These are phyloP conservation scores for Cladosporium sp. DNA, from an alignment of 2,329 filamentous ascomycete species.

Conservation along the genomic window DNA sequence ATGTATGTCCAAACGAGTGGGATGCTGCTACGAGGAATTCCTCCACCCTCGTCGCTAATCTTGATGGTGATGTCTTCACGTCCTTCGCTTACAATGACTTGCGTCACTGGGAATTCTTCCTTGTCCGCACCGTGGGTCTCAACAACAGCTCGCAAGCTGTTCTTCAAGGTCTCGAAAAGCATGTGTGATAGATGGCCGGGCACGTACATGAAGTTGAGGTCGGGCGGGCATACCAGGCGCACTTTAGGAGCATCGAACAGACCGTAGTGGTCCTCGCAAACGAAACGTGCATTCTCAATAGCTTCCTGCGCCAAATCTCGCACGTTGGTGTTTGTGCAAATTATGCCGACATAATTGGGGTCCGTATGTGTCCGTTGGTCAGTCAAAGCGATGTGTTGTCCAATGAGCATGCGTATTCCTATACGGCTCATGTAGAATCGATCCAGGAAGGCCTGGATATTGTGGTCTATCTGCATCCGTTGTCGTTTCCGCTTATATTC, in stretches of 20 bases:
- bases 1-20: slow-evolving; percentile 99
- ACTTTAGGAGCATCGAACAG: slow-evolving; percentile 95
- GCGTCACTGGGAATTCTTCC: slow-evolving; percentile 92
- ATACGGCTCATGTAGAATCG: slow-evolving; percentile 99
- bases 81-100: slow-evolving; percentile 95
- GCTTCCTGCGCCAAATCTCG: slow-evolving; percentile 91
- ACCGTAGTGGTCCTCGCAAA: slow-evolving; percentile 97
- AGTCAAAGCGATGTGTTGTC: slow-evolving; percentile 94
- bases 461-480: slow-evolving; percentile 96
- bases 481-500: slow-evolving; percentile 97
- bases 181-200: slow-evolving; percentile 98
- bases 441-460: slow-evolving; percentile 95
- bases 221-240: slow-evolving; percentile 89
- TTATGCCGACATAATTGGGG: slow-evolving; percentile 94
- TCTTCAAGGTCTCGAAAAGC: slow-evolving; percentile 99
- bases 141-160: slow-evolving; percentile 93
- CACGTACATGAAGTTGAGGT: slow-evolving; percentile 99
- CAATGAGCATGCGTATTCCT: slow-evolving; percentile 97
- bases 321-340: slow-evolving; percentile 98
- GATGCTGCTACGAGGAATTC: slow-evolving; percentile 87
- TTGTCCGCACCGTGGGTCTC: slow-evolving; percentile 93
- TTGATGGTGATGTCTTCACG: slow-evolving; percentile 99
- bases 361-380: slow-evolving; percentile 87
- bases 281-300: slow-evolving; percentile 97
- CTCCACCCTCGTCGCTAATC: slow-evolving; percentile 92